Base-by-base conservation (phyloP, 1,139 yeast species). In the Lodderomyces theae region DNA sequence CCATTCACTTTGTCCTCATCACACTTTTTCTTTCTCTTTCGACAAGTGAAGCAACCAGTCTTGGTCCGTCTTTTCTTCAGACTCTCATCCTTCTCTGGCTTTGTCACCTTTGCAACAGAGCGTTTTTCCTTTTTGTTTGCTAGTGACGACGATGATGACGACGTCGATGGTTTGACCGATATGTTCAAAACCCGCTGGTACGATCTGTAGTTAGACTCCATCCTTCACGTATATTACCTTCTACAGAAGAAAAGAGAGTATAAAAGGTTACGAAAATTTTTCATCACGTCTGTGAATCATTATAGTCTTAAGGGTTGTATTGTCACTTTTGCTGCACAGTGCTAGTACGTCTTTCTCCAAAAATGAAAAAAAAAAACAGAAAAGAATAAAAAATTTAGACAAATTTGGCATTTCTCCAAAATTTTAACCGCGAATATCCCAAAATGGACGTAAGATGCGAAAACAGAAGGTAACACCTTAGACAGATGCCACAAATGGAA, bases 21-120 rank as follows among this genome's bases (percentile, higher is more conserved):
- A 56, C 75, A 69, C 63, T 69, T 69, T 63, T 69, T 69, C 65
- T 69, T 69, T 55, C 75, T 63, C 54, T 60, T 66, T 42, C 75
- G 64, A 48, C 75, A 69, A 7, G 74, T 69, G 39, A 69, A 58
- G 50, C 75, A 69, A 11, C 75, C 75, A 4, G 74, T 64, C 46
- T 66, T 69, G 24, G 74, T 67, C 57, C 75, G 63, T 43, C 52
- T 62, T 47, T 57, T 64, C 15, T 48, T 45, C 29, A 40, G 46
- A 13, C 40, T 38, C 15, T 42, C 44, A 35, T 52, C 50, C 17
- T 29, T 37, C 44, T 48, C 51, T 31, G 49, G 41, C 38, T 47
- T 51, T 32, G 48, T 43, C 35, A 46, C 43, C 29, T 42, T 44
- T 16, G 18, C 9, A 10, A 10, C n/a, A 11, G 31, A 28, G 11